Base-by-base conservation (phyloP, 495 filamentous ascomycete genomes). In the Penicillium taxi region DNA sequence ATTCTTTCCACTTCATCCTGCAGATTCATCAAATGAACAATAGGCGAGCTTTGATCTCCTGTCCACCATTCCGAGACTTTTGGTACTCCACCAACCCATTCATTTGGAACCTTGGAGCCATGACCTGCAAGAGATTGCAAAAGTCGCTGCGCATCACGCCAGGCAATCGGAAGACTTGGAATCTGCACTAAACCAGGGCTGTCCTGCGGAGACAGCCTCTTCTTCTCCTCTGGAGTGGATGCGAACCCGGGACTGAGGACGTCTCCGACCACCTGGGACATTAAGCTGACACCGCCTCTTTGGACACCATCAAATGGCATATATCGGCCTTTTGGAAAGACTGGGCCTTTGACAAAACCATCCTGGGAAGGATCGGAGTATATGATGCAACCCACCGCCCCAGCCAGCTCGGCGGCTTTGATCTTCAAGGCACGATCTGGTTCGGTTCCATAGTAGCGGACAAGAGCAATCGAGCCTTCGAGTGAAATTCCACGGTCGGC, bases 351-450 rank as follows among this genome's bases (percentile, higher is more conserved):
- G 25, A 74, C 45, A 48, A 84, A 88, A 6, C 84, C 85, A 49
- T 93, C 81, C 30, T 94, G 80, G 1, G 72, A 66, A 0, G 87
- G 90, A 58, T 96, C 90, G 23, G 80, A 90, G 63, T 94, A 98
- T 42, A 94, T 86, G 23, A 98, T 76, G 48, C 85, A 91, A 3
- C 90, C 91, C 2, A 69, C 78, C 36, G 84, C 89, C 2, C 90
- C 91, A 2, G 78, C 80, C 39, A 83, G 50, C 58, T 96, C 84
- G 4, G 91, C 91, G 3, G 84, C 86, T 59, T 89, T 94, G 37
- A 98, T 74, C 61, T 95, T 94, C 47, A 93, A 51, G 8, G 77
- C 82, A 17, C 74, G 61, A 58, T 90, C 82, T 4, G 59, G 53
- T 50, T 88, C 80, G 1, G 77, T 76, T 13, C 86, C 88, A 47